Percentiles rank a stretch among this genome's conserved stretches.
Conservation (phyloP, 169 alveolate species). For the Cryptosporidium parvum region DNA sequence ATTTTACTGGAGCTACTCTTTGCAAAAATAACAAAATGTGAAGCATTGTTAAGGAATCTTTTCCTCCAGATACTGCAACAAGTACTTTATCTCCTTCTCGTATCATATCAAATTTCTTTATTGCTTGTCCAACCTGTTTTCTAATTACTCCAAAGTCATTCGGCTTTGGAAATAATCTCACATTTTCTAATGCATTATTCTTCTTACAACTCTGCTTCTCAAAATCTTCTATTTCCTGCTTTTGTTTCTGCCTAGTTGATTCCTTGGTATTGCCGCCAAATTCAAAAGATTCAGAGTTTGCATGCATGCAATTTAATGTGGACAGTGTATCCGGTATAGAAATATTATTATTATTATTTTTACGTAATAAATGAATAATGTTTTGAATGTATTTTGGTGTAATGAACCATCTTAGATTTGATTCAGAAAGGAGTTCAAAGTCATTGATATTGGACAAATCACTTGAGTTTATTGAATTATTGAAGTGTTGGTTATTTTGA, state of each 20-base stretch:
- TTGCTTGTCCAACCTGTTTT: slow-evolving; percentile 88
- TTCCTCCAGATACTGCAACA: slow-evolving; percentile 95
- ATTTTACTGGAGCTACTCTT: slow-evolving; percentile 86
- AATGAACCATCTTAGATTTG: slow-evolving; percentile 41
- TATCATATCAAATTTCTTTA: slow-evolving; percentile 91
- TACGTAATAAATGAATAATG: background rate
- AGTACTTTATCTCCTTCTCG: slow-evolving; percentile 90
- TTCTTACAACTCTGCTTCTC: background rate
- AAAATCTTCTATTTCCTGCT: background rate
- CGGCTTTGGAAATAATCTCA: slow-evolving; percentile 37
- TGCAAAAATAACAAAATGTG: slow-evolving; percentile 85
- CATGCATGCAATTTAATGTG: slow-evolving; percentile 9
- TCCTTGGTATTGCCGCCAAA: background rate
- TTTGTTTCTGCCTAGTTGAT: background rate
- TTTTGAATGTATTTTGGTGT: slow-evolving; percentile 55
- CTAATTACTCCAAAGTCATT: slow-evolving; percentile 77
- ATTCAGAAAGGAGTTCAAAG: slow-evolving; percentile 62
- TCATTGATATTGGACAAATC: slow-evolving; percentile 33
- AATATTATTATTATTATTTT: background rate
- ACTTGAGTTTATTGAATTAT: slow-evolving; percentile 10
- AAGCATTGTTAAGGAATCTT: slow-evolving; percentile 92
- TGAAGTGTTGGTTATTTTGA: slow-evolving; percentile 32
- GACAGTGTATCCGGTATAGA: background rate
- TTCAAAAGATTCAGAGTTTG: background rate
- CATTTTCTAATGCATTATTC: background rate